Percentiles rank a stretch among this genome's conserved stretches.
These are phyloP conservation scores for Monilinia polystroma DNA, from an alignment of 2,329 filamentous ascomycete genomes.

Conservation along the genomic window DNA sequence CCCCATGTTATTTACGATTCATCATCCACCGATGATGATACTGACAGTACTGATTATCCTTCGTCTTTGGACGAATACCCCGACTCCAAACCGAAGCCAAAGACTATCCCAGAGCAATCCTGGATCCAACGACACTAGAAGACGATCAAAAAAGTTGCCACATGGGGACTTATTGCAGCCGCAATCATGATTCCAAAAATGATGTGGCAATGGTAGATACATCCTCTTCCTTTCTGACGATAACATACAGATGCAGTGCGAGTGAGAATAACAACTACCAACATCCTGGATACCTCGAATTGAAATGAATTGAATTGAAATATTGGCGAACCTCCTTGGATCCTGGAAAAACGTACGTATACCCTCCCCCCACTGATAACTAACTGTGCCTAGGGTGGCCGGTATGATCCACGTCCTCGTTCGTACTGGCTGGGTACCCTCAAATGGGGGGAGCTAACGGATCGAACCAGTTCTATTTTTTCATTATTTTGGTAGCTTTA, in stretches of 20 bases:
- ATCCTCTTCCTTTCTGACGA: background rate
- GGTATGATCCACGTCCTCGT: slow-evolving; percentile 16
- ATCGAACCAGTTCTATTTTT: background rate
- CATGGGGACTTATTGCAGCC: slow-evolving; percentile 6
- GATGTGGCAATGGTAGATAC: slow-evolving; percentile 10
- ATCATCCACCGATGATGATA: slow-evolving; percentile 1
- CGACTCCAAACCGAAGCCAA: background rate
- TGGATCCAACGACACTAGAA: slow-evolving; percentile 6
- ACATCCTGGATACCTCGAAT: background rate
- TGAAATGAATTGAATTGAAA: background rate
- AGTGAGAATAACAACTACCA: background rate
- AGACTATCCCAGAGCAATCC: background rate
- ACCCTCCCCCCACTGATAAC: background rate
- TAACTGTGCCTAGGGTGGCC: slow-evolving; percentile 6
- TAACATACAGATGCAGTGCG: background rate
- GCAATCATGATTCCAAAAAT: slow-evolving; percentile 12
- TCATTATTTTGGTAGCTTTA: background rate
- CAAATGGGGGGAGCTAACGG: slow-evolving; percentile 17
- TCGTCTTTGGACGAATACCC: background rate
- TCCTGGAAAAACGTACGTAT: slow-evolving; percentile 3
- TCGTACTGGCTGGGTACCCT: slow-evolving; percentile 18
- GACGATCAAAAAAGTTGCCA: slow-evolving; percentile 9
- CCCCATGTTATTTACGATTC: background rate
- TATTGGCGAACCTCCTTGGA: background rate
- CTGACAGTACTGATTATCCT: background rate